Conservation (phyloP, 2,329 filamentous ascomycete species). For the Xylariaceae sp. region DNA sequence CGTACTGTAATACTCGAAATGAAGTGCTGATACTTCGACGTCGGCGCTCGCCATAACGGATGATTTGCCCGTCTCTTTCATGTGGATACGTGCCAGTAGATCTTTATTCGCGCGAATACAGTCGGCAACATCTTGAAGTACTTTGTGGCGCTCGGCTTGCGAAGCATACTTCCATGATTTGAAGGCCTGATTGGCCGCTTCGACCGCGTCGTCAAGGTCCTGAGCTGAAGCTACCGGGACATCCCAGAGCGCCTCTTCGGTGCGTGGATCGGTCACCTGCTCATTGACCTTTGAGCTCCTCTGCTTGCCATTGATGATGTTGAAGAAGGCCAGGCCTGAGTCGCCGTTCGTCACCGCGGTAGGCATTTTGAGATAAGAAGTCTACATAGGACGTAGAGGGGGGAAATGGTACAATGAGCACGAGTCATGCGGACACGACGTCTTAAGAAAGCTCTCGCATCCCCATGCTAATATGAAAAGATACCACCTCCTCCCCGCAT, state of each 20-base stretch:
- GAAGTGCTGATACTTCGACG: conserved; percentile 44
- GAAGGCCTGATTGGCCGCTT: conserved; percentile 52
- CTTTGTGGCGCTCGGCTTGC: conserved; percentile 49
- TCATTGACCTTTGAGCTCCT: conserved; percentile 43
- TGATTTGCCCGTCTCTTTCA: conserved; percentile 60
- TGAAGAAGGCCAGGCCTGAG: conserved; percentile 46
- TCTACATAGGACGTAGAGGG: conserved; percentile 1
- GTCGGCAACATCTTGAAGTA: conserved; percentile 48
- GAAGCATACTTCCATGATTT: conserved; percentile 53
- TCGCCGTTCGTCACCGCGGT: conserved; percentile 25
- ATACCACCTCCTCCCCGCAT: conserved; percentile 8
- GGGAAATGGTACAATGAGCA: conserved; percentile 7
- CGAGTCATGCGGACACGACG: neutral
- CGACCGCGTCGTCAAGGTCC: conserved; percentile 50
- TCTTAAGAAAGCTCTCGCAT: neutral
- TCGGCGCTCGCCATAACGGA: conserved; percentile 46
- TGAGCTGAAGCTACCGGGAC: conserved; percentile 52
- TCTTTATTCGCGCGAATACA: conserved; percentile 48
- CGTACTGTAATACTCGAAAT: conserved; percentile 47
- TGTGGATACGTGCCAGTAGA: conserved; percentile 52
- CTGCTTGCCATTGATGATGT: conserved; percentile 51
- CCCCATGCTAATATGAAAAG: neutral
- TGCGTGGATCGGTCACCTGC: conserved; percentile 52
- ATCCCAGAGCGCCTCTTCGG: conserved; percentile 50
- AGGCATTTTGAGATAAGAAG: conserved; percentile 15